phyloP scores from a whole-genome alignment of 2,329 filamentous ascomycete species.

The Parafenestella ontariensis region DNA sequence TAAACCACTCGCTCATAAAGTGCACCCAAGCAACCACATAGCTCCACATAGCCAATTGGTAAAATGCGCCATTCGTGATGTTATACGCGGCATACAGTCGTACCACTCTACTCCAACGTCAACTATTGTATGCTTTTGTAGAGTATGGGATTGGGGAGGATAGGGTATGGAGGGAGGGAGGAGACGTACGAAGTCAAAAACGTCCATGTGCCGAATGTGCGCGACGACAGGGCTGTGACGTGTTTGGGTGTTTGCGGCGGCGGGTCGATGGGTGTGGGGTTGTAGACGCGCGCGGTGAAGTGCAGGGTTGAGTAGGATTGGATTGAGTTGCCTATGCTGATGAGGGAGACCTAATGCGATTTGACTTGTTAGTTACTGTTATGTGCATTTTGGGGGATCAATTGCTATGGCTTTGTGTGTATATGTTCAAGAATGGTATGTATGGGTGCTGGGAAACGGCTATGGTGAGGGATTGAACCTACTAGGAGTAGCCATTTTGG shows the following conservation, averaged over 20 bases:
- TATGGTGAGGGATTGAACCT: slow-evolving; percentile 30
- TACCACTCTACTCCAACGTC: slow-evolving; percentile 58
- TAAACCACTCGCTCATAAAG: slow-evolving; percentile 73
- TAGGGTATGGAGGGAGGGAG: not conserved
- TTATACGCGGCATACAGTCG: slow-evolving; percentile 86
- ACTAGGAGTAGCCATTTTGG: slow-evolving; percentile 73
- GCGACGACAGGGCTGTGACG: slow-evolving; percentile 76
- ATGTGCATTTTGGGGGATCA: not conserved
- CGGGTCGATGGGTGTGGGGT: slow-evolving; percentile 60
- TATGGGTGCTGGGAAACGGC: not conserved
- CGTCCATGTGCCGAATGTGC: slow-evolving; percentile 89
- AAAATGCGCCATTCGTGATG: slow-evolving; percentile 73
- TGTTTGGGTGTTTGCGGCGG: slow-evolving; percentile 50
- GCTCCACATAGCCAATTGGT: slow-evolving; percentile 82
- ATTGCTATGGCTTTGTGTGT: not conserved
- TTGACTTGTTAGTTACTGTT: slow-evolving; percentile 3
- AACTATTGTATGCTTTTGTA: not conserved
- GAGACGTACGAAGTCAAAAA: slow-evolving; percentile 66
- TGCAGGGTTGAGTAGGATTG: slow-evolving; percentile 82
- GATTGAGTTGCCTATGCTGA: slow-evolving; percentile 83
- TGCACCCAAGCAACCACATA: slow-evolving; percentile 73
- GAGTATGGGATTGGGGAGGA: not conserved
- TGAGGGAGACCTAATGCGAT: slow-evolving; percentile 71
- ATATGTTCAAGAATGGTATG: slow-evolving; percentile 10
- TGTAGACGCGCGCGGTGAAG: slow-evolving; percentile 89